Conservation (phyloP, 2,329 filamentous ascomycete genomes). For the Leptographium flavum region DNA sequence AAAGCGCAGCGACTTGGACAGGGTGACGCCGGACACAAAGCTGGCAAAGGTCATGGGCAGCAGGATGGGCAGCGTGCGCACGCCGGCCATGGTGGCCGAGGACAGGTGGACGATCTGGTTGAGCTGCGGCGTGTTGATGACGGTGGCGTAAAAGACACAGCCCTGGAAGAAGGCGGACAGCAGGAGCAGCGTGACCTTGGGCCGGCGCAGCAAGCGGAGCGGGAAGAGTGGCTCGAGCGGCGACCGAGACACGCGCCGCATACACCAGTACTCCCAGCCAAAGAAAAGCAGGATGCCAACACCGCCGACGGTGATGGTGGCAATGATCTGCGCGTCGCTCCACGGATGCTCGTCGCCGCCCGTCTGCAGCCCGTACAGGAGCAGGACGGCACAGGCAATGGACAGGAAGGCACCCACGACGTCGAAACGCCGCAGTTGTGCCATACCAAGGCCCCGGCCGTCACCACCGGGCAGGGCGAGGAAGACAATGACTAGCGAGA, state of each 20-base stretch:
- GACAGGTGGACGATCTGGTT: not conserved
- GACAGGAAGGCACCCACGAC: constrained; percentile 19
- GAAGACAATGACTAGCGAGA: not conserved
- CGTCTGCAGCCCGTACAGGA: constrained; percentile 32
- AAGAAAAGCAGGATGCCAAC: constrained; percentile 15
- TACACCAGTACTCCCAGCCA: constrained; percentile 16
- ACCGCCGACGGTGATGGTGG: constrained; percentile 14
- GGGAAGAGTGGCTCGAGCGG: constrained; percentile 21
- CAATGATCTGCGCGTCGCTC: constrained; percentile 23
- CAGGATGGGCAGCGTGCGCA: not conserved
- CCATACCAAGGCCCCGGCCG: not conserved
- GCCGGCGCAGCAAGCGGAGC: constrained; percentile 16
- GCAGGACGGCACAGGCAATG: constrained; percentile 25
- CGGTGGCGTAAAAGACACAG: constrained; percentile 19
- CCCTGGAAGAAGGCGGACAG: constrained; percentile 15
- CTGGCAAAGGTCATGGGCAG: not conserved
- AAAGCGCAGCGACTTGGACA: not conserved
- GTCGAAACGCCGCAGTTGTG: constrained; percentile 15
- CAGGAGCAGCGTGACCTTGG: constrained; percentile 19
- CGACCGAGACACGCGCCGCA: constrained; percentile 5
- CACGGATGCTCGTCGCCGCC: constrained; percentile 27
- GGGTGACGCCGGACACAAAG: not conserved
- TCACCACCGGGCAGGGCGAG: constrained; percentile 11
- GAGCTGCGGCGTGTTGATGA: constrained; percentile 22
- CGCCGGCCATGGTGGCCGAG: not conserved